Conservation (phyloP, 1,284 basidiomycete genomes). For the Tremellales sp. region DNA sequence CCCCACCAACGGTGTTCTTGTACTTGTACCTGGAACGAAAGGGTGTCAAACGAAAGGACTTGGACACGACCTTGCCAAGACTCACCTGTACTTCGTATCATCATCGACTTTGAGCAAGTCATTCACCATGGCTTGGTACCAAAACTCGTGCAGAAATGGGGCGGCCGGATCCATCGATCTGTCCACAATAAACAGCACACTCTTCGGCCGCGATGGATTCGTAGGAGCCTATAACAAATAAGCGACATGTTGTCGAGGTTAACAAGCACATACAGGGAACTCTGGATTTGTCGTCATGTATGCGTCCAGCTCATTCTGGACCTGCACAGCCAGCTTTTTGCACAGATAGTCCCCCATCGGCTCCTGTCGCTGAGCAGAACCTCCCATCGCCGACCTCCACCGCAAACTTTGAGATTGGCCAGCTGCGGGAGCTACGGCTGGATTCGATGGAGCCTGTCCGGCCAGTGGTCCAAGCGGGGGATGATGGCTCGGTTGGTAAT, state of each 20-base stretch:
- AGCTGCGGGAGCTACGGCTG: constrained; percentile 11
- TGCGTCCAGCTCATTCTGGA: constrained; percentile 77
- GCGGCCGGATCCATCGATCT: constrained; percentile 89
- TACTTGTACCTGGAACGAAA: constrained; percentile 69
- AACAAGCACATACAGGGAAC: constrained; percentile 63
- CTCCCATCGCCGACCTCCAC: constrained; percentile 46
- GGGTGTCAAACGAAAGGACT: neutral
- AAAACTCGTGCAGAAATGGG: constrained; percentile 94
- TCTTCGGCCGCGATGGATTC: constrained; percentile 60
- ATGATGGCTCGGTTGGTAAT: constrained; percentile 82
- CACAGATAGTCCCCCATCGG: constrained; percentile 57
- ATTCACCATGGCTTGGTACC: constrained; percentile 98
- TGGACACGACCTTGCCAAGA: constrained; percentile 11
- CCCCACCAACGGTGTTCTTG: constrained; percentile 67
- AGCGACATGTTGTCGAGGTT: constrained; percentile 5
- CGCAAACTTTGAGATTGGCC: constrained; percentile 48
- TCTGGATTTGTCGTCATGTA: constrained; percentile 79
- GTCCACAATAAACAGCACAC: constrained; percentile 87
- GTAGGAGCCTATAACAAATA: constrained; percentile 37
- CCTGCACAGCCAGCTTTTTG: constrained; percentile 73
- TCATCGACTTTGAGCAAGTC: constrained; percentile 86
- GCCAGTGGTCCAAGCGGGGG: constrained; percentile 80
- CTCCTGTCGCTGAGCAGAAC: constrained; percentile 33
- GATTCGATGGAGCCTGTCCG: constrained; percentile 42
- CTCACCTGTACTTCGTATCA: constrained; percentile 79